These are phyloP conservation scores for Chalaropsis thielavioides DNA, from an alignment of 2,329 filamentous ascomycete species.

Conservation along the genomic window DNA sequence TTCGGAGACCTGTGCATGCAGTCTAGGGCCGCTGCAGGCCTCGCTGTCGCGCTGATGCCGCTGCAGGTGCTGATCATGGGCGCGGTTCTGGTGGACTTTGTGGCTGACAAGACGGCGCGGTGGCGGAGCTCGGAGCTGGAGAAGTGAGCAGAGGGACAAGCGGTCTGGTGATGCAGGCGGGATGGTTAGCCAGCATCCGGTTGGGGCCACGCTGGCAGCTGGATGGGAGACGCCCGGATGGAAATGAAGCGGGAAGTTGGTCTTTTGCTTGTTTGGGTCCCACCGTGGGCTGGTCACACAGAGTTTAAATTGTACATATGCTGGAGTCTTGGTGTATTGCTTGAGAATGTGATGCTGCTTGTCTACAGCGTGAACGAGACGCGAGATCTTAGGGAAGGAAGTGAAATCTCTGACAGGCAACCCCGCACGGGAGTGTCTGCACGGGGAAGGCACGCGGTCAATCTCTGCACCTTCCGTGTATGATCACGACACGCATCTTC, in stretches of 20 bases:
- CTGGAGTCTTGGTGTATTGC: not conserved
- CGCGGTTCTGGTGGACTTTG: conserved; percentile 28
- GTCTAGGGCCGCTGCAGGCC: conserved; percentile 38
- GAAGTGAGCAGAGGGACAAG: not conserved
- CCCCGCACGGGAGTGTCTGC: not conserved
- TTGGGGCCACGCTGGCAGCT: not conserved
- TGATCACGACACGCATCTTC: not conserved
- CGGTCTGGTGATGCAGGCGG: not conserved
- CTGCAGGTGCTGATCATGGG: conserved; percentile 37
- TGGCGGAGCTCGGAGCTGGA: not conserved
- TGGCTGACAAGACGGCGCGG: conserved; percentile 1
- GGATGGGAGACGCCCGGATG: not conserved
- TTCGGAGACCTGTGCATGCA: conserved; percentile 44
- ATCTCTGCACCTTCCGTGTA: not conserved
- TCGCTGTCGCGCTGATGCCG: conserved; percentile 43
- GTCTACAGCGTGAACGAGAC: no score
- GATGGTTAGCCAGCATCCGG: not conserved
- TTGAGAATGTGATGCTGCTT: no score
- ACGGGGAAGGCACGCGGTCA: not conserved
- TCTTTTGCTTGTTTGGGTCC: no score
- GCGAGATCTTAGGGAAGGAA: not conserved
- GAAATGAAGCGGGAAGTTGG: no score
- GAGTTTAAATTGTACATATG: not conserved
- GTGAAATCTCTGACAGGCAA: not conserved
- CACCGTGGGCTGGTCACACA: no score